phyloP scores from a whole-genome alignment of 192 early-diverging fungal species.

The Pecoramyces ruminantium region DNA sequence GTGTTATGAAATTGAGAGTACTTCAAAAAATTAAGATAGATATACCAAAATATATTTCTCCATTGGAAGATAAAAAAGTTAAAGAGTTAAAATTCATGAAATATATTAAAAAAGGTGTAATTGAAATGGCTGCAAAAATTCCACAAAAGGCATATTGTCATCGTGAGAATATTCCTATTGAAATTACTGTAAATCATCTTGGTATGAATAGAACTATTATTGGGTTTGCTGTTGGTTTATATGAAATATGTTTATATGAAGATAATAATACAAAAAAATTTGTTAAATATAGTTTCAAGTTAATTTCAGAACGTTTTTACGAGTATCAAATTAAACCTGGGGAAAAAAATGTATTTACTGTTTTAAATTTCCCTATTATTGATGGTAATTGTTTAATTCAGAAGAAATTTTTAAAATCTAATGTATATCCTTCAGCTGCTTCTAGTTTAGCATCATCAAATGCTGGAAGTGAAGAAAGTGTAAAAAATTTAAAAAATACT shows the following conservation, averaged over 20 bases:
- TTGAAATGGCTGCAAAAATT: neutral
- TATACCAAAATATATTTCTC: neutral
- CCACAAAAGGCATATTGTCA: neutral
- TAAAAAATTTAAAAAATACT: neutral
- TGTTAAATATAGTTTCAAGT: neutral
- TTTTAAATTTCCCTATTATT: neutral
- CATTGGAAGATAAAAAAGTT: neutral
- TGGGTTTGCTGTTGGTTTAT: neutral
- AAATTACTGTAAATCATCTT: neutral
- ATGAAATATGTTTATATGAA: neutral
- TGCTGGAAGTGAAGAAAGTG: neutral
- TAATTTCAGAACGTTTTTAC: neutral
- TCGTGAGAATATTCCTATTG: neutral
- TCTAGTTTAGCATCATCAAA: neutral
- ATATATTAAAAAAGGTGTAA: neutral
- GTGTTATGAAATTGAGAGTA: neutral
- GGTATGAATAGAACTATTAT: neutral
- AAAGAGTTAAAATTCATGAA: neutral
- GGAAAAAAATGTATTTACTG: neutral
- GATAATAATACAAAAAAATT: neutral
- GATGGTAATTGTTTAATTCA: neutral
- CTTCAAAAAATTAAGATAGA: neutral
- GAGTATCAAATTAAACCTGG: neutral
- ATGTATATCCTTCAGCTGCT: neutral
- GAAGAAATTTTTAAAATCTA: neutral